Percentiles rank a stretch among this genome's conserved stretches.
Evolutionary conservation across 73 alveolate species (phyloP).

Genomic region (Paramecium sexaurelia): DNA sequence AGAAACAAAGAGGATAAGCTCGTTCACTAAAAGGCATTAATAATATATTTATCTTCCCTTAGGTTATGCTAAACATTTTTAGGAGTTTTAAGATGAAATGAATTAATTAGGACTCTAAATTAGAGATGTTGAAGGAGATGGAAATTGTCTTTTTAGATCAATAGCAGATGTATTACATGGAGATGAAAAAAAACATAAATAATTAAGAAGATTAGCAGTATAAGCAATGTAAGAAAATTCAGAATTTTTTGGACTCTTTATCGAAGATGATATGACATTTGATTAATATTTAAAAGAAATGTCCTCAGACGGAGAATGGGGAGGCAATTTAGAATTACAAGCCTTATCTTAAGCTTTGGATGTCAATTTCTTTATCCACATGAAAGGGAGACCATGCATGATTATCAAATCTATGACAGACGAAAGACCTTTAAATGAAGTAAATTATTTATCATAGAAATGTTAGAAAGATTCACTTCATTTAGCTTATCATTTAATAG

Average conservation of each 20-base stretch:
- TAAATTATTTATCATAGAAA: background rate
- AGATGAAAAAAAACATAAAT: slow-evolving; percentile 82
- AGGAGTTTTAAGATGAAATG: slow-evolving; percentile 64
- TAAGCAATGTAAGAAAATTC: slow-evolving; percentile 87
- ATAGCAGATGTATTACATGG: slow-evolving; percentile 96
- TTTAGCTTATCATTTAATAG: slow-evolving; percentile 64
- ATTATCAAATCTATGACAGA: slow-evolving; percentile 43
- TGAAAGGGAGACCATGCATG: slow-evolving; percentile 65
- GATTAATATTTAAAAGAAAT: slow-evolving; percentile 85
- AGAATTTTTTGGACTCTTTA: slow-evolving; percentile 90
- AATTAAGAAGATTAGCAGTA: slow-evolving; percentile 88
- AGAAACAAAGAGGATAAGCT: slow-evolving; percentile 21
- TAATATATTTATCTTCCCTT: background rate
- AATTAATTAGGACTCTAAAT: slow-evolving; percentile 47
- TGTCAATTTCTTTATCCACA: slow-evolving; percentile 59
- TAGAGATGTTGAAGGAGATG: slow-evolving; percentile 92
- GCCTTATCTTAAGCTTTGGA: slow-evolving; percentile 82
- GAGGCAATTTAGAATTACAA: slow-evolving; percentile 96
- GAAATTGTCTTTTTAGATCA: slow-evolving; percentile 97
- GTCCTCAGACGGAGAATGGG: slow-evolving; percentile 95
- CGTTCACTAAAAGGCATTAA: background rate
- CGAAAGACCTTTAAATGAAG: slow-evolving; percentile 6
- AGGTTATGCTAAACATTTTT: slow-evolving; percentile 55
- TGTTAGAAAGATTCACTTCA: slow-evolving; percentile 53
- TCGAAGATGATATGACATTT: slow-evolving; percentile 90